Percentiles rank a stretch among this genome's conserved stretches.
These are phyloP conservation scores for Groenewaldozyma auringiensis DNA, from an alignment of 1,139 yeast genomes.

Conservation along the genomic window DNA sequence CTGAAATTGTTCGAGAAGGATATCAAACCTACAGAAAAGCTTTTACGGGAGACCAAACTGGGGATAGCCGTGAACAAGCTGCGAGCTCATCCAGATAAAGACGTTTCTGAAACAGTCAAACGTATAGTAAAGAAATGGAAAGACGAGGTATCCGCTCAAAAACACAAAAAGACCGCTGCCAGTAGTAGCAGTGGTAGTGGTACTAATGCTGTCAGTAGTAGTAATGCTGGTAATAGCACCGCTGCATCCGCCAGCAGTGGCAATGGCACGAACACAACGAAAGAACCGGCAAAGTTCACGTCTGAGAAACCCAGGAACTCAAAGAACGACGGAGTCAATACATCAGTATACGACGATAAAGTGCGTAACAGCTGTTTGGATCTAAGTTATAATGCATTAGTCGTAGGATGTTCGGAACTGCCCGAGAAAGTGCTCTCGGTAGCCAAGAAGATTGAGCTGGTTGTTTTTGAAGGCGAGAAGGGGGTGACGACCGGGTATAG, in stretches of 20 bases:
- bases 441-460: conserved; percentile 67
- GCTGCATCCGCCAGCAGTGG: neutral
- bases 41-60: conserved; percentile 86
- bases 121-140: conserved; percentile 84
- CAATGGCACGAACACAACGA: conserved; percentile 3
- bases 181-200: conserved; percentile 16
- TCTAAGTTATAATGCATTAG: conserved; percentile 83
- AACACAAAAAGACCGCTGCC: conserved; percentile 30
- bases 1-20: conserved; percentile 61
- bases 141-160: conserved; percentile 74
- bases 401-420: conserved; percentile 62
- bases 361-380: conserved; percentile 79
- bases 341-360: conserved; percentile 59
- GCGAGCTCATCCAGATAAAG: conserved; percentile 58
- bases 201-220: conserved; percentile 16
- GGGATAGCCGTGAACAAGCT: conserved; percentile 93
- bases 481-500: conserved; percentile 54
- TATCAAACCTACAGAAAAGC: conserved; percentile 75
- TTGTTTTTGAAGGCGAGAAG: conserved; percentile 53
- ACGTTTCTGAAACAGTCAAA: conserved; percentile 64
- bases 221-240: conserved; percentile 10
- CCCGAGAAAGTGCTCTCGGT: conserved; percentile 51
- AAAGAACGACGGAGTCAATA: conserved; percentile 69
- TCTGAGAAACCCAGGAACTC: conserved; percentile 52
- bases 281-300: conserved; percentile 16